Evolutionary conservation across 257 asterid species (phyloP).

Genomic region (Verbena officinalis): DNA sequence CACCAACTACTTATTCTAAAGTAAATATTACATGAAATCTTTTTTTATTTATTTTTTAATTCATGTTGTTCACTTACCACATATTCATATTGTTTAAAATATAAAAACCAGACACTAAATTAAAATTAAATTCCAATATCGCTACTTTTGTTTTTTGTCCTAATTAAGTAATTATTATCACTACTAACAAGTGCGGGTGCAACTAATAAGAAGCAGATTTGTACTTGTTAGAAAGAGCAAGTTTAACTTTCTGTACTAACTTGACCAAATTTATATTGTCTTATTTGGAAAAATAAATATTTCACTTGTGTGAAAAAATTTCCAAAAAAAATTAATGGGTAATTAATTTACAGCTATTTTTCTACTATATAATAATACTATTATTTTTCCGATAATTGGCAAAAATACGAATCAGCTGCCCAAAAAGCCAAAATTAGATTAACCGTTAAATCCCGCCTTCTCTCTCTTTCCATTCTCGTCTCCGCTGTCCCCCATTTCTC

Average conservation of each 20-base stretch:
- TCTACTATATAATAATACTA: background rate
- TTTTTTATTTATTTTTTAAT: no score
- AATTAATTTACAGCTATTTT: constrained; percentile 20
- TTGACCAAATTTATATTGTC: background rate
- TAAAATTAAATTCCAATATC: background rate
- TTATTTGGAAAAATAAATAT: background rate
- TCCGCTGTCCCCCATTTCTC: constrained; percentile 32
- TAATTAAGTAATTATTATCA: no score
- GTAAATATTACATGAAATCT: no score
- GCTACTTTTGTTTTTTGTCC: no score
- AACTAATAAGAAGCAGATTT: no score
- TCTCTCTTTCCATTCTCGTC: constrained; percentile 29
- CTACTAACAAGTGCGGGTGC: constrained; percentile 1
- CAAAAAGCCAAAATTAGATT: constrained; percentile 37
- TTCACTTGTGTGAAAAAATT: no score
- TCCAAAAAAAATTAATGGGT: background rate
- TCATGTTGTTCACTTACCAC: no score
- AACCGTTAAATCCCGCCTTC: constrained; percentile 51
- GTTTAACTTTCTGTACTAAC: no score
- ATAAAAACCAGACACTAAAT: background rate
- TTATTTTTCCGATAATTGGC: background rate
- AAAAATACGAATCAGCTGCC: constrained; percentile 4
- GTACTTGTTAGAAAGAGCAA: no score
- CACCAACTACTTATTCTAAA: no score
- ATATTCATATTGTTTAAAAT: no score